A percentile compares a stretch with the other conserved stretches of the same genome.
These are phyloP conservation scores for Aspergillus proliferans DNA, from an alignment of 2,329 filamentous ascomycete species.

Conservation along the genomic window DNA sequence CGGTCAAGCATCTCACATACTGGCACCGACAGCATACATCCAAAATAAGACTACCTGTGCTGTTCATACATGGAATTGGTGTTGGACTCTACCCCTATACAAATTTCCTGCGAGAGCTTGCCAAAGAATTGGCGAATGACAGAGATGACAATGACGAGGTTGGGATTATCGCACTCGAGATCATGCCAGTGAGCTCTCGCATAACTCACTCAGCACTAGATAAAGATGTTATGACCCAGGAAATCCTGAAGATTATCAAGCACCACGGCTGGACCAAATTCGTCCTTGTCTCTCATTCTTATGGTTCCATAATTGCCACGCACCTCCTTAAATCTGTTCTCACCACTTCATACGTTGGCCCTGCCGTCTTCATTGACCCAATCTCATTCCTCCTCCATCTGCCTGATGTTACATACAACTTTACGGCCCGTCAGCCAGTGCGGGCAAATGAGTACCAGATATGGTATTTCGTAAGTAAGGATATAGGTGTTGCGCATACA, in stretches of 20 bases:
- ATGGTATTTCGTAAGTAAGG: slow-evolving; percentile 64
- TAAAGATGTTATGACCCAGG: slow-evolving; percentile 49
- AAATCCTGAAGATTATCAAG: slow-evolving; percentile 54
- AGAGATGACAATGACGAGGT: not conserved
- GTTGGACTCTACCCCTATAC: slow-evolving; percentile 61
- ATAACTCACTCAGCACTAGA: slow-evolving; percentile 50
- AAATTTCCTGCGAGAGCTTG: slow-evolving; percentile 51
- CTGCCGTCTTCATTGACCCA: slow-evolving; percentile 50
- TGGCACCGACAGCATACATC: slow-evolving; percentile 62
- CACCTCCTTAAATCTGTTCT: slow-evolving; percentile 51
- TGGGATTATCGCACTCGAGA: slow-evolving; percentile 42
- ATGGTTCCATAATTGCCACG: slow-evolving; percentile 58
- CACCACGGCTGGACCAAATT: slow-evolving; percentile 54
- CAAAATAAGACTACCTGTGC: slow-evolving; percentile 50
- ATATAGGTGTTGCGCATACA: slow-evolving; percentile 60
- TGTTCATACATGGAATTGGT: slow-evolving; percentile 68
- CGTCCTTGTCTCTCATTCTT: slow-evolving; percentile 57
- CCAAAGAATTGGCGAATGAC: not conserved
- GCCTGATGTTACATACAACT: slow-evolving; percentile 67
- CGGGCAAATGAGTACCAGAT: slow-evolving; percentile 64
- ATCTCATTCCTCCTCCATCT: slow-evolving; percentile 63
- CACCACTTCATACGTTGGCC: slow-evolving; percentile 43
- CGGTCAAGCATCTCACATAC: slow-evolving; percentile 51
- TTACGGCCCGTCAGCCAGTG: slow-evolving; percentile 50
- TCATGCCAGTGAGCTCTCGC: slow-evolving; percentile 60